These are phyloP conservation scores for Myxozyma nipponensis DNA, from an alignment of 805 yeast genomes.

Conservation along the genomic window DNA sequence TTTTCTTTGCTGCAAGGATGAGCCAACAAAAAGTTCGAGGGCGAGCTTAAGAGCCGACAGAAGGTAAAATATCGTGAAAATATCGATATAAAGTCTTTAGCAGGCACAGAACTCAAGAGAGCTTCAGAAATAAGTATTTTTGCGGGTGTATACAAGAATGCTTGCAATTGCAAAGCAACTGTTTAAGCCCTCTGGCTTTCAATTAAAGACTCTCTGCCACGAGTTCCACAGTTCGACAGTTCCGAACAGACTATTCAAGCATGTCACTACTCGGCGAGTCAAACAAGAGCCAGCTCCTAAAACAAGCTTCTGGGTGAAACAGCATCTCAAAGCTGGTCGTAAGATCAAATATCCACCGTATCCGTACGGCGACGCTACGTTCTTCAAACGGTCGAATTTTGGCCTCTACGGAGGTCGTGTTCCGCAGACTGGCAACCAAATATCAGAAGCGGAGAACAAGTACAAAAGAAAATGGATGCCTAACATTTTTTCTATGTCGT, in stretches of 20 bases:
- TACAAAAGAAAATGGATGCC: constrained; percentile 74
- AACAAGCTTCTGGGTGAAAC: constrained; percentile 21
- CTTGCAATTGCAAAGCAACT: no score
- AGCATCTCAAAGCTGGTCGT: constrained; percentile 18
- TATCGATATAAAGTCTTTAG: no score
- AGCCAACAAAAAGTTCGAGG: no score
- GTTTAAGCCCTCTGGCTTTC: no score
- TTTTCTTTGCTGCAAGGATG: no score
- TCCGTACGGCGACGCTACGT: constrained; percentile 72
- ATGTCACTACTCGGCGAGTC: constrained; percentile 20
- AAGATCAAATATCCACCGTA: constrained; percentile 53
- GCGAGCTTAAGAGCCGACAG: no score
- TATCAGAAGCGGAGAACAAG: constrained; percentile 71
- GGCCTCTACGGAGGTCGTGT: constrained; percentile 91
- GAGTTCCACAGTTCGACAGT: neutral
- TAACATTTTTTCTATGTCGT: constrained; percentile 65
- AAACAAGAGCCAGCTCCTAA: constrained; percentile 16
- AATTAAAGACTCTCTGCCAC: neutral
- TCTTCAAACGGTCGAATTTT: constrained; percentile 77
- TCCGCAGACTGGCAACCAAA: constrained; percentile 68
- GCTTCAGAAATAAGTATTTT: no score
- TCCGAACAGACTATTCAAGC: constrained; percentile 2
- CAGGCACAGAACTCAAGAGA: no score
- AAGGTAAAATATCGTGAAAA: no score
- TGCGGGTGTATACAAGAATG: no score